These are phyloP conservation scores for Mortierella sp. DNA, from an alignment of 371 early-diverging fungal genomes.

Conservation along the genomic window DNA sequence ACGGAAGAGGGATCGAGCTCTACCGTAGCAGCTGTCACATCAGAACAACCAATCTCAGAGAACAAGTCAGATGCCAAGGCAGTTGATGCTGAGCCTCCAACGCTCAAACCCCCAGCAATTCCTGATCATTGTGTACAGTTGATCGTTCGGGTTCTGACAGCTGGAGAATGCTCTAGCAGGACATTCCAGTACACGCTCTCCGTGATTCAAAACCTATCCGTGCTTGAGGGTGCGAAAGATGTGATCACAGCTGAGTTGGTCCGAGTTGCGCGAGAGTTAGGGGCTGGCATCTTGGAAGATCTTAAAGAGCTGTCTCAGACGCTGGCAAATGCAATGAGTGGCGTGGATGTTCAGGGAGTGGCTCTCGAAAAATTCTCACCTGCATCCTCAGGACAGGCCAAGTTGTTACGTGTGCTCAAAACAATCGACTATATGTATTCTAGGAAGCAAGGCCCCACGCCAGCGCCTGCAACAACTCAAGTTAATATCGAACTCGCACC, in stretches of 20 bases:
- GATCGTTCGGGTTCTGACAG: slow-evolving; percentile 90
- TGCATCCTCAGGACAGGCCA: slow-evolving; percentile 91
- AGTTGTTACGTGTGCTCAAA: slow-evolving; percentile 92
- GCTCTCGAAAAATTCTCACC: slow-evolving; percentile 82
- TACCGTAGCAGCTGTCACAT: neutral
- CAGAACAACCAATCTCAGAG: slow-evolving; percentile 1
- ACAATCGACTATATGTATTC: slow-evolving; percentile 90
- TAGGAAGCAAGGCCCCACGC: slow-evolving; percentile 54
- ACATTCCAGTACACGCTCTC: slow-evolving; percentile 94
- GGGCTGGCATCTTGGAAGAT: slow-evolving; percentile 75
- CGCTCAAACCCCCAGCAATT: slow-evolving; percentile 76
- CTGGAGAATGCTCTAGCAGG: slow-evolving; percentile 92
- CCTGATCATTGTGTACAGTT: slow-evolving; percentile 81
- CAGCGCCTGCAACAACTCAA: slow-evolving; percentile 35
- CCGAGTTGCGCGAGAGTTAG: slow-evolving; percentile 77
- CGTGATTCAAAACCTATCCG: slow-evolving; percentile 89
- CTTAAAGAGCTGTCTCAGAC: slow-evolving; percentile 72
- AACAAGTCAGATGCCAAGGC: slow-evolving; percentile 13
- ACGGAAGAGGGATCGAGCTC: slow-evolving; percentile 9
- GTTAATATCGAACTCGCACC: slow-evolving; percentile 57
- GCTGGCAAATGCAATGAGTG: slow-evolving; percentile 68
- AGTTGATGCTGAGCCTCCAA: slow-evolving; percentile 29
- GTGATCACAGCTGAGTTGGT: slow-evolving; percentile 85
- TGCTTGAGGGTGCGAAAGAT: slow-evolving; percentile 77
- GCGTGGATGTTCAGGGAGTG: slow-evolving; percentile 73